Percentiles rank a stretch among this genome's conserved stretches.
phyloP scores from a whole-genome alignment of 1,139 yeast genomes.

The Hemisphaericaspora subhashii region DNA sequence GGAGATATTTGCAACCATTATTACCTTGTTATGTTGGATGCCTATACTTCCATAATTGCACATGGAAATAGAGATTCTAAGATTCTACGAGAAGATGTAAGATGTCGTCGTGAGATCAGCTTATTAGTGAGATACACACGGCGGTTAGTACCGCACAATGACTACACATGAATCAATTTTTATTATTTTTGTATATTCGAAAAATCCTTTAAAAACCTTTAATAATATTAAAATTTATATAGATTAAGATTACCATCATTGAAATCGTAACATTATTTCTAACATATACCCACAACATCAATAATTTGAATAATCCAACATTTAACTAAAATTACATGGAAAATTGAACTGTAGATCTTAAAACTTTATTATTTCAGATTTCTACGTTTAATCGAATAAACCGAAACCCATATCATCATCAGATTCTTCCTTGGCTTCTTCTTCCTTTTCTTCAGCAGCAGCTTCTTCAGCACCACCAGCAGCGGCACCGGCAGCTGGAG shows the following conservation, averaged over 20 bases:
- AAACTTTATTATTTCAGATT: conserved; percentile 2
- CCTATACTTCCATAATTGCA: no score
- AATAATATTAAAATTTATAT: conserved; percentile 4
- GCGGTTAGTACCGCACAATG: no score
- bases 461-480: conserved; percentile 59
- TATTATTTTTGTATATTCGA: conserved; percentile 6
- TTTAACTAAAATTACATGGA: conserved; percentile 7
- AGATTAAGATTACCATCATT: conserved; percentile 3
- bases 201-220: conserved; percentile 5
- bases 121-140: no score
- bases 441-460: conserved; percentile 55
- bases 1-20: not conserved
- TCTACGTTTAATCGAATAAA: conserved; percentile 63
- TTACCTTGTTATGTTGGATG: no score
- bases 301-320: conserved; percentile 3
- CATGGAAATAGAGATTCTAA: no score
- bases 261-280: not conserved
- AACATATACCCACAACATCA: not conserved
- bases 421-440: conserved; percentile 59
- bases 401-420: conserved; percentile 84
- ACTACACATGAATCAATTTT: not conserved
- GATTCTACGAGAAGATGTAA: no score
- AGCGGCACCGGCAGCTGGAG: conserved; percentile 57
- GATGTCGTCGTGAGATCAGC: no score
- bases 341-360: conserved; percentile 4